Base-by-base conservation (phyloP, 1,284 basidiomycete species). In the Microbotryum violaceum region DNA sequence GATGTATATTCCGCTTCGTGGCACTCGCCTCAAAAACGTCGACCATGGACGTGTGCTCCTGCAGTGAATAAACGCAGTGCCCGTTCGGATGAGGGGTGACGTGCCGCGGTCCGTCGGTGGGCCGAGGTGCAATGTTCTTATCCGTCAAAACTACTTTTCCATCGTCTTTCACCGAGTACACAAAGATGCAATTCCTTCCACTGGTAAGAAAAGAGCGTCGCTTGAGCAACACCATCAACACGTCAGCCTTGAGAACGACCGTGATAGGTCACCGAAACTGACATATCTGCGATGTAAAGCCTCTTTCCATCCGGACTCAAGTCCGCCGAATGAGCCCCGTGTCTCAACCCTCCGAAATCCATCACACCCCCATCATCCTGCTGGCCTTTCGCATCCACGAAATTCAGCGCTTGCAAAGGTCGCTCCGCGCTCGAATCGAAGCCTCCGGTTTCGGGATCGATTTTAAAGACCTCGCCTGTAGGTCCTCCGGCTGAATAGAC, bases 401-500 rank as follows among this genome's bases (percentile, higher is more conserved):
- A 70, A 27, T 71, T 68, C 55, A 68, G 63, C 47, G 65, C 66
- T 50, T 71, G 67, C 58, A 70, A 50, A 31, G 70, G 54, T 20
- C 67, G 65, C 27, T 69, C 65, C 0, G 52, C 62, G 23, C 74
- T 71, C 42, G 70, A 62, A 25, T 68, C 62, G 33, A 76, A 73
- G 1, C 60, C 70, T 8, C 75, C 75, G 1, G 70, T 70, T 16
- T 63, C 55, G 1, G 52, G 49, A 57, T 75, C 71, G 25, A 77
- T 54, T 1, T 66, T 65, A 47, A 76, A 70, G 1, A 75, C 74
- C 61, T 77, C 76, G 18, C 75, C 76, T 18, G 75, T 73, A 2
- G 76, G 74, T 25, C 76, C 76, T 37, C 76, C 75, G 1, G 74
- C 75, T 2, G 74, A 75, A 60, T 77, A 77, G n/a, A 74, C 70